These are phyloP conservation scores for Rugosomyces carneus DNA, from an alignment of 1,284 basidiomycete genomes.

Conservation along the genomic window DNA sequence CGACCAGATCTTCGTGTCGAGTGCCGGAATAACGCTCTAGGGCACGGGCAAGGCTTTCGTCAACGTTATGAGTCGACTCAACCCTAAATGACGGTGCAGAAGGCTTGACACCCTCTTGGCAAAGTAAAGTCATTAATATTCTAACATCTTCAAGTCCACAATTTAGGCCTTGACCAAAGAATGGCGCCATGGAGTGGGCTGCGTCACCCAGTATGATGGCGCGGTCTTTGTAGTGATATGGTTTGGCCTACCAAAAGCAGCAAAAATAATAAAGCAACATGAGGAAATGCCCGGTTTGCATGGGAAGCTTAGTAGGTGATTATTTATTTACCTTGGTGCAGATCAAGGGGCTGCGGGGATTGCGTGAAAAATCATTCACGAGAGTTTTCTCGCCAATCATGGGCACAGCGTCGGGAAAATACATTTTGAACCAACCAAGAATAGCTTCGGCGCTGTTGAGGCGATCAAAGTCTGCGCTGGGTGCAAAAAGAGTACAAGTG, in stretches of 20 bases:
- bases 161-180: slow-evolving; percentile 97
- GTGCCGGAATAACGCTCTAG: slow-evolving; percentile 74
- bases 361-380: slow-evolving; percentile 70
- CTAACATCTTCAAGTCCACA: slow-evolving; percentile 97
- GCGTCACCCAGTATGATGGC: slow-evolving; percentile 90
- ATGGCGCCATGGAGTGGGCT: slow-evolving; percentile 96
- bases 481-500: slow-evolving; percentile 92
- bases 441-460: slow-evolving; percentile 57
- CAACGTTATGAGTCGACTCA: slow-evolving; percentile 37
- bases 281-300: slow-evolving; percentile 20
- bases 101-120: slow-evolving; percentile 57
- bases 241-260: slow-evolving; percentile 54
- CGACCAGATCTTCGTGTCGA: slow-evolving; percentile 83
- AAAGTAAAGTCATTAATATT: slow-evolving; percentile 74
- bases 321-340: slow-evolving; percentile 72
- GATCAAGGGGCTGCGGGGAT: slow-evolving; percentile 86
- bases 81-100: slow-evolving; percentile 23
- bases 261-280: slow-evolving; percentile 2
- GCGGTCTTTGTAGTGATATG: slow-evolving; percentile 88
- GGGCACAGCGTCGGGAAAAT: slow-evolving; percentile 85
- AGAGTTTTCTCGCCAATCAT: slow-evolving; percentile 80
- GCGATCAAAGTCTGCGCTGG: slow-evolving; percentile 70
- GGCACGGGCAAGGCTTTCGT: slow-evolving; percentile 57
- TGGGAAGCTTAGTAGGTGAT: slow-evolving; percentile 19
- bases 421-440: slow-evolving; percentile 70